phyloP scores from a whole-genome alignment of 306 rosid species.

The Mimosa pudica region DNA sequence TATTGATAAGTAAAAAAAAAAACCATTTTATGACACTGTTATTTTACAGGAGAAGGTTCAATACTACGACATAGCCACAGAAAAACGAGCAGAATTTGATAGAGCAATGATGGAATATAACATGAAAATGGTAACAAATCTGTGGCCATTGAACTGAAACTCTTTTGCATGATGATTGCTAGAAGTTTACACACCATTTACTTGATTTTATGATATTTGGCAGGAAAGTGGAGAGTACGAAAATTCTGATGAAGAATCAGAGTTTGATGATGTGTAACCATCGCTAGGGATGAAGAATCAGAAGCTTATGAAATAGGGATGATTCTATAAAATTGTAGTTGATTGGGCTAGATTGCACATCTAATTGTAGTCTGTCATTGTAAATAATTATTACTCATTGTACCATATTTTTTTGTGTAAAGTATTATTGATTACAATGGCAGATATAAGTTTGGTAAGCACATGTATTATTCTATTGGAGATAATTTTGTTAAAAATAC shows the following conservation, averaged over 20 bases:
- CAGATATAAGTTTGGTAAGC: neutral
- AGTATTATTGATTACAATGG: slow-evolving; percentile 28
- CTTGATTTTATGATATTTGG: slow-evolving; percentile 30
- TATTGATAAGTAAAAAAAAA: slow-evolving; percentile 1
- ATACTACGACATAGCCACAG: slow-evolving; percentile 89
- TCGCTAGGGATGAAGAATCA: slow-evolving; percentile 50
- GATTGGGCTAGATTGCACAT: slow-evolving; percentile 43
- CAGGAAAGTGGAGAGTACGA: slow-evolving; percentile 78
- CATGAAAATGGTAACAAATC: slow-evolving; percentile 62
- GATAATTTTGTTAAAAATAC: too few relatives aligned
- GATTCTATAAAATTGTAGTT: slow-evolving; percentile 30
- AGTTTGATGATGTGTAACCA: slow-evolving; percentile 44
- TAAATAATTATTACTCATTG: slow-evolving; percentile 35
- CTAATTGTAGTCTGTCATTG: slow-evolving; percentile 32
- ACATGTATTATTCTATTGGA: too few relatives aligned
- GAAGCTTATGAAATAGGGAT: slow-evolving; percentile 32
- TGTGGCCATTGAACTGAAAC: slow-evolving; percentile 20
- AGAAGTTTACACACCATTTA: neutral
- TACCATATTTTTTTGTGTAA: slow-evolving; percentile 33
- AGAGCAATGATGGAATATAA: slow-evolving; percentile 68
- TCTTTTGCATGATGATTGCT: slow-evolving; percentile 18
- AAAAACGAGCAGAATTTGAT: slow-evolving; percentile 89
- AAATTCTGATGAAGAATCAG: slow-evolving; percentile 63
- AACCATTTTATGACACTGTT: slow-evolving; percentile 18
- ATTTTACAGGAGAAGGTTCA: slow-evolving; percentile 82